Evolutionary conservation across 1,284 basidiomycete genomes (phyloP).

Genomic region (Ceratobasidium sp.): DNA sequence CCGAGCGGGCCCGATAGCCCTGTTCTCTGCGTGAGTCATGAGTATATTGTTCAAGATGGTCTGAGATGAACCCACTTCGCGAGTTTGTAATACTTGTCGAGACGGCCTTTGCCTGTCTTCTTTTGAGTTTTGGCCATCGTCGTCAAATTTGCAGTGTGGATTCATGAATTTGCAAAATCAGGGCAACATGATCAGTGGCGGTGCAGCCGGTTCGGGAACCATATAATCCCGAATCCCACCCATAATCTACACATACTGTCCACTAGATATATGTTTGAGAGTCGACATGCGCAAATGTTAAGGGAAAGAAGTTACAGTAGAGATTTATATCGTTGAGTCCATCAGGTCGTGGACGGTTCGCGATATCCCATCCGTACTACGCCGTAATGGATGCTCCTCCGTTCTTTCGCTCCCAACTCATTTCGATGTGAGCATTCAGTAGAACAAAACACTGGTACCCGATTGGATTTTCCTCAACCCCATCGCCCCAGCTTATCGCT

Average conservation of each 20-base stretch:
- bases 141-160: slow-evolving; percentile 31
- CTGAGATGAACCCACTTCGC: slow-evolving; percentile 74
- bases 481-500: neutral
- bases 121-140: slow-evolving; percentile 83
- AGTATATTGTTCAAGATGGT: neutral
- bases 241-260: too few relatives aligned
- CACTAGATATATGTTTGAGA: too few relatives aligned
- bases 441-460: neutral
- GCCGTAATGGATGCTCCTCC: neutral
- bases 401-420: neutral
- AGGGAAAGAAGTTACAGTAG: too few relatives aligned
- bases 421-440: neutral
- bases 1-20: slow-evolving; percentile 98
- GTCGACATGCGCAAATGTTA: too few relatives aligned
- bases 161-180: slow-evolving; percentile 11
- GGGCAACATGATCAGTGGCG: slow-evolving; percentile 11
- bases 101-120: slow-evolving; percentile 93
- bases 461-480: too few relatives aligned
- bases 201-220: too few relatives aligned
- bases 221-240: too few relatives aligned
- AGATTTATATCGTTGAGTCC: neutral
- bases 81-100: slow-evolving; percentile 96
- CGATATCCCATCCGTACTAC: neutral
- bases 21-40: slow-evolving; percentile 77
- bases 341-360: neutral